These are phyloP conservation scores for Sarocladiaceae sp. DNA, from an alignment of 2,329 filamentous ascomycete species.

Conservation along the genomic window DNA sequence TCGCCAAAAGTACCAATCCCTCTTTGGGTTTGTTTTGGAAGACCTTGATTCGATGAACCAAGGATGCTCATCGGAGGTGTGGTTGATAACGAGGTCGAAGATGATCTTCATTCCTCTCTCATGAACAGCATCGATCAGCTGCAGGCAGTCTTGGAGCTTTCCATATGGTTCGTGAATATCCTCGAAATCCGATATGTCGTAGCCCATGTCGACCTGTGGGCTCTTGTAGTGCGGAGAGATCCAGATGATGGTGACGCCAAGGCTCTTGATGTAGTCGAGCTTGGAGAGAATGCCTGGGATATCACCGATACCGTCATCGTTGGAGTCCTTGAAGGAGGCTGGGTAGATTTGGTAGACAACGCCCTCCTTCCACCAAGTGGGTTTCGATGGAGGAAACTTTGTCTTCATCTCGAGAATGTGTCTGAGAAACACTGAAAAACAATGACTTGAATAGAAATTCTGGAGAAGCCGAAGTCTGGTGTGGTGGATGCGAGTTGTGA, in stretches of 20 bases:
- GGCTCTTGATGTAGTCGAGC: slow-evolving; percentile 51
- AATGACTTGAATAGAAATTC: no score
- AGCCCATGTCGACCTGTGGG: slow-evolving; percentile 65
- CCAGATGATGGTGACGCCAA: slow-evolving; percentile 62
- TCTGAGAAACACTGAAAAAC: no score
- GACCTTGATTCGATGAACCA: slow-evolving; percentile 58
- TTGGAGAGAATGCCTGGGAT: slow-evolving; percentile 55
- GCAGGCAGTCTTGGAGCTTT: slow-evolving; percentile 58
- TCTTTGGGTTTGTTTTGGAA: slow-evolving; percentile 50
- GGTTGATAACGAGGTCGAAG: slow-evolving; percentile 71
- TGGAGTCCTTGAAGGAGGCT: slow-evolving; percentile 48
- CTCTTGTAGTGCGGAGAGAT: slow-evolving; percentile 58
- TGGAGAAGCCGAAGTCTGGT: no score
- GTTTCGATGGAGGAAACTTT: no score
- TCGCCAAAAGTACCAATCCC: slow-evolving; percentile 56
- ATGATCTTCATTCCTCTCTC: slow-evolving; percentile 61
- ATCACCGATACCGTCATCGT: slow-evolving; percentile 55
- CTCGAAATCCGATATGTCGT: slow-evolving; percentile 63
- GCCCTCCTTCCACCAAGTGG: slow-evolving; percentile 52
- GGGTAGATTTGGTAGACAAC: slow-evolving; percentile 54
- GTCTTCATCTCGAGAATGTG: no score
- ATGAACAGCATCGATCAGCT: slow-evolving; percentile 52
- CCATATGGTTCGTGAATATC: slow-evolving; percentile 59
- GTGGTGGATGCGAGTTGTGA: no score
- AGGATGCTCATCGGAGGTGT: slow-evolving; percentile 54